Percentiles rank a stretch among this genome's conserved stretches.
These are phyloP conservation scores for Amaranthus cruentus DNA, from an alignment of 148 eudicot genomes.

Conservation along the genomic window DNA sequence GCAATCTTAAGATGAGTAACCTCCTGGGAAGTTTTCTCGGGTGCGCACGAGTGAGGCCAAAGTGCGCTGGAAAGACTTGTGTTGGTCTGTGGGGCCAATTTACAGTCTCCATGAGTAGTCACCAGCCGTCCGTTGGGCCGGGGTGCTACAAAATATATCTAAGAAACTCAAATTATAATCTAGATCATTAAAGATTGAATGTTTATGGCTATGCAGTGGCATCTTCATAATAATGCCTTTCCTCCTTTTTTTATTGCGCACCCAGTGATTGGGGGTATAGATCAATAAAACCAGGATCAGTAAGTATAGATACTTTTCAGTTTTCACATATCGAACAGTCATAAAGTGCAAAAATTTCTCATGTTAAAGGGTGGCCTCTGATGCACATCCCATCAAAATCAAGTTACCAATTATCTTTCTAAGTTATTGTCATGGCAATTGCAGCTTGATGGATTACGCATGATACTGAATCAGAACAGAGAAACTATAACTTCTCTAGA, in stretches of 20 bases:
- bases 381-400: not conserved
- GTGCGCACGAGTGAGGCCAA: too few relatives aligned
- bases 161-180: not conserved
- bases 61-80: too few relatives aligned
- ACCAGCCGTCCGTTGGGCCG: too few relatives aligned
- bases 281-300: not conserved
- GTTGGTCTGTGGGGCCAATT: too few relatives aligned
- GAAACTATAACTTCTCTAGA: conserved; percentile 56
- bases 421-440: conserved; percentile 10
- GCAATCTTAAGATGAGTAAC: too few relatives aligned
- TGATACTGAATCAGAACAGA: conserved; percentile 57
- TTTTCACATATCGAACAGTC: not conserved
- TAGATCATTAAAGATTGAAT: not conserved
- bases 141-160: not conserved
- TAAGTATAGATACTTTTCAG: not conserved
- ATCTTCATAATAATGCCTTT: not conserved
- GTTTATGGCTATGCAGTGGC: not conserved
- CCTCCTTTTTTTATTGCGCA: not conserved
- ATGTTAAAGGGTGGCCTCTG: conserved; percentile 2
- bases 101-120: too few relatives aligned
- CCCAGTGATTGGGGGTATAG: not conserved
- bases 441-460: conserved; percentile 72
- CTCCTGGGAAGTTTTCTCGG: too few relatives aligned
- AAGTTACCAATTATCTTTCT: conserved; percentile 1
- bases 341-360: not conserved